A percentile compares a stretch with the other conserved stretches of the same genome.
These are phyloP conservation scores for Tuber magnatum DNA, from an alignment of 495 filamentous ascomycete species.

Conservation along the genomic window DNA sequence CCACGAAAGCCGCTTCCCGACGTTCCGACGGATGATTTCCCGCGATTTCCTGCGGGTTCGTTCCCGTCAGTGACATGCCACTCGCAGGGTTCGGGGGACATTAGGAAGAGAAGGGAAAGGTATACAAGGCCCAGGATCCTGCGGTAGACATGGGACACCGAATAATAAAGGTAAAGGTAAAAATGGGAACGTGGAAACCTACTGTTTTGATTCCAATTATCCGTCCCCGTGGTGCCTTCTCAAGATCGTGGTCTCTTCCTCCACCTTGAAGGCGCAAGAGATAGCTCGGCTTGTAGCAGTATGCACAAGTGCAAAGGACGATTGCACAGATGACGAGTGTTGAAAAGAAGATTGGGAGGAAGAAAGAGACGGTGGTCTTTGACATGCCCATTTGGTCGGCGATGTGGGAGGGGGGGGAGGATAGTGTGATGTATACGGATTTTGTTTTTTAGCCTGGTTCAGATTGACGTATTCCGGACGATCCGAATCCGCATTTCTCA, in stretches of 20 bases:
- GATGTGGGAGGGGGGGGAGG: neutral
- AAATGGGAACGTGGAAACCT: conserved; percentile 12
- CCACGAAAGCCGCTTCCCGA: conserved; percentile 5
- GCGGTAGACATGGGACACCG: neutral
- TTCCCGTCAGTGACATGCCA: conserved; percentile 16
- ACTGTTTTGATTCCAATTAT: conserved; percentile 26
- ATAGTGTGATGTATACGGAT: conserved; percentile 15
- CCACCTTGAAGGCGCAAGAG: conserved; percentile 22
- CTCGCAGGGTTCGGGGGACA: neutral
- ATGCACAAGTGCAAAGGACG: conserved; percentile 39
- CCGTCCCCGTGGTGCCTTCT: conserved; percentile 34
- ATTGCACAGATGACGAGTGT: conserved; percentile 38
- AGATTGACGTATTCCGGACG: conserved; percentile 34
- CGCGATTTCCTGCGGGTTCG: conserved; percentile 26
- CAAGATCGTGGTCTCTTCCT: conserved; percentile 17
- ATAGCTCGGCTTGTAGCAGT: conserved; percentile 37
- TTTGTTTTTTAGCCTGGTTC: conserved; percentile 21
- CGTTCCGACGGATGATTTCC: conserved; percentile 33
- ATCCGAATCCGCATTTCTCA: conserved; percentile 31
- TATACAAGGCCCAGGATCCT: neutral
- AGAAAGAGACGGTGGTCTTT: conserved; percentile 37
- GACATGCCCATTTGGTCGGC: conserved; percentile 34
- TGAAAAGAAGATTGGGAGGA: conserved; percentile 40
- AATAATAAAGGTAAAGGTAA: neutral
- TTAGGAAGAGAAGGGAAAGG: neutral